phyloP scores from a whole-genome alignment of 129 eudicot species.

The Tagetes patula region DNA sequence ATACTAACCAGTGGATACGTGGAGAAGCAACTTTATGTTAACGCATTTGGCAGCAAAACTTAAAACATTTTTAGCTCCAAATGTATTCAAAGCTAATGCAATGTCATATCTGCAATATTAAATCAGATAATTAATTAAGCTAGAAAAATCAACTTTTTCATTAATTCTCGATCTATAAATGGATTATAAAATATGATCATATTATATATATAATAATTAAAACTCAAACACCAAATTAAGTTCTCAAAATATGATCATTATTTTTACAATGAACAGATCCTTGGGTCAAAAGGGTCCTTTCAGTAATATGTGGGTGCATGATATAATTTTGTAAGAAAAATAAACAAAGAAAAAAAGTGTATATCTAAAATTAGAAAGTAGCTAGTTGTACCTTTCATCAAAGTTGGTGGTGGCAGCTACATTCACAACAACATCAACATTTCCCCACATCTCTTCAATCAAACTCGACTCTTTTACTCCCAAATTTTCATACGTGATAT shows the following conservation, averaged over 20 bases:
- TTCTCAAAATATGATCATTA: too few relatives aligned
- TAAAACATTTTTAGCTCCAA: slow-evolving; percentile 61
- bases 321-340: too few relatives aligned
- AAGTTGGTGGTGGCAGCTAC: slow-evolving; percentile 81
- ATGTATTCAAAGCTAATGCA: slow-evolving; percentile 59
- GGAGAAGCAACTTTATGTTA: slow-evolving; percentile 63
- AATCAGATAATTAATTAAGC: too few relatives aligned
- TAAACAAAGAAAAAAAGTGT: too few relatives aligned
- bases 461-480: slow-evolving; percentile 49
- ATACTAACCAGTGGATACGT: slow-evolving; percentile 85
- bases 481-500: slow-evolving; percentile 52
- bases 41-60: slow-evolving; percentile 60
- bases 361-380: neutral
- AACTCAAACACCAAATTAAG: too few relatives aligned
- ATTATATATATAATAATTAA: too few relatives aligned
- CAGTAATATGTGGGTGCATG: too few relatives aligned
- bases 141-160: too few relatives aligned
- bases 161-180: too few relatives aligned
- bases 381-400: slow-evolving; percentile 60
- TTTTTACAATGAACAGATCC: too few relatives aligned
- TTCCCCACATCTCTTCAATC: slow-evolving; percentile 50
- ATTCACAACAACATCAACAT: slow-evolving; percentile 72
- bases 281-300: too few relatives aligned
- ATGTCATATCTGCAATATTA: slow-evolving; percentile 58
- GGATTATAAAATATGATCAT: too few relatives aligned